These are phyloP conservation scores for Salvia miltiorrhiza DNA, from an alignment of 257 asterid genomes.

Conservation along the genomic window DNA sequence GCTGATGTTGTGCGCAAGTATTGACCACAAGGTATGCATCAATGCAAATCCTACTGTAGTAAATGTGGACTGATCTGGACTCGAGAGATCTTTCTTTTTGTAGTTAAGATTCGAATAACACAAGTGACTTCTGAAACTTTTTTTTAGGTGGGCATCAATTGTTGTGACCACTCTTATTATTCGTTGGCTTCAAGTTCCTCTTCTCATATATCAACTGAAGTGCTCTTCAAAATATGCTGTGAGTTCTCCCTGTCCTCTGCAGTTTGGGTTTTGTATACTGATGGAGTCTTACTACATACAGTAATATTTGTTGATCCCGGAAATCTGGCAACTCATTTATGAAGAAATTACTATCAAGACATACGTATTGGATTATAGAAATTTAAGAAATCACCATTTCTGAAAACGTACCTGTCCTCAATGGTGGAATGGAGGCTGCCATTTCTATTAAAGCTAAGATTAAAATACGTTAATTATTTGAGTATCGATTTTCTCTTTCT, in stretches of 20 bases:
- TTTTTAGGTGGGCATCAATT: slow-evolving; percentile 88
- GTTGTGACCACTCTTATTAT: slow-evolving; percentile 58
- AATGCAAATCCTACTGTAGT: neutral
- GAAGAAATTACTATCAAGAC: no score
- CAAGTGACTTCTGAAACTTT: slow-evolving; percentile 16
- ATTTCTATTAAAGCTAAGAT: no score
- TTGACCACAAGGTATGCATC: neutral
- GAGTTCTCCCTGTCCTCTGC: slow-evolving; percentile 32
- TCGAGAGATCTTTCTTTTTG: neutral
- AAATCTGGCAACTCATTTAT: no score
- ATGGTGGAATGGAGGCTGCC: no score
- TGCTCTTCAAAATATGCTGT: slow-evolving; percentile 70
- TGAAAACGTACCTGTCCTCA: no score
- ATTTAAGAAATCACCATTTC: no score
- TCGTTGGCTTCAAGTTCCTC: slow-evolving; percentile 58
- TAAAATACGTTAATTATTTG: no score
- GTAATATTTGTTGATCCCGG: no score
- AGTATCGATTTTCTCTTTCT: no score
- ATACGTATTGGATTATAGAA: no score
- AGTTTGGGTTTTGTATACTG: neutral
- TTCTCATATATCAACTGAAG: slow-evolving; percentile 72
- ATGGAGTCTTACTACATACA: neutral
- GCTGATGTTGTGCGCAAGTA: neutral
- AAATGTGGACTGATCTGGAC: neutral
- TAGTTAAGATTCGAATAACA: slow-evolving; percentile 3